Evolutionary conservation across 306 rosid genomes (phyloP).

Genomic region (Pyrus bretschneideri): DNA sequence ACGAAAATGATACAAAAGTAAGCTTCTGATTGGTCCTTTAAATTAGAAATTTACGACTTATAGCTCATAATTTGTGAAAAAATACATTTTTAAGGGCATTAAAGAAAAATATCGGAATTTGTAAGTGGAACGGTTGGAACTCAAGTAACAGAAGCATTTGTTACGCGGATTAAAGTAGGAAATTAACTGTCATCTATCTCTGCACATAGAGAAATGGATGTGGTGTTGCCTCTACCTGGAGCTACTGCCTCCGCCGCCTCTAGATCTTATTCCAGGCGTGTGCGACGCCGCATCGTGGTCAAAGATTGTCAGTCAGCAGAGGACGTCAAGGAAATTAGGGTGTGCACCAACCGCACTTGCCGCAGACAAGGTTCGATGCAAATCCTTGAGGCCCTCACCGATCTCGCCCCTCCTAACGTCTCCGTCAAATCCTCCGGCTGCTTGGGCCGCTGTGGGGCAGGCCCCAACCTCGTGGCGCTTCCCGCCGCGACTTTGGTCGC

Average conservation of each 20-base stretch:
- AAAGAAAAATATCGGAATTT: no score
- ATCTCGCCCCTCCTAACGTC: slow-evolving; percentile 56
- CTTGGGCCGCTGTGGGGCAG: slow-evolving; percentile 70
- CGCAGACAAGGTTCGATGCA: slow-evolving; percentile 77
- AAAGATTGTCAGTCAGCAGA: neutral
- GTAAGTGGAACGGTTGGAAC: no score
- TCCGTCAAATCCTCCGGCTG: slow-evolving; percentile 60
- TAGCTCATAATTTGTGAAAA: no score
- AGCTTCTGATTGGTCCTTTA: no score
- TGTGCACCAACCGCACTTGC: slow-evolving; percentile 80
- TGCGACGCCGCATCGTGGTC: neutral
- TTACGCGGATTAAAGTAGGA: no score
- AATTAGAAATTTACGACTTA: no score
- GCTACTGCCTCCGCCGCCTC: neutral
- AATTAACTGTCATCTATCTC: no score
- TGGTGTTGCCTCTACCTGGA: neutral
- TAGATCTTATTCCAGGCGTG: neutral
- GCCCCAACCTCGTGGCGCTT: slow-evolving; percentile 66
- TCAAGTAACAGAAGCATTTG: no score
- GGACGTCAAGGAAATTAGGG: slow-evolving; percentile 44
- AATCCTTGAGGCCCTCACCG: slow-evolving; percentile 57
- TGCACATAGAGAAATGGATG: neutral
- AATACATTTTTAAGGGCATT: no score
- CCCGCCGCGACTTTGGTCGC: slow-evolving; percentile 45
- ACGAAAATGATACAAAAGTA: no score